These are phyloP conservation scores for Euphorbia pulcherrima DNA, from an alignment of 345 rosid species.

Conservation along the genomic window DNA sequence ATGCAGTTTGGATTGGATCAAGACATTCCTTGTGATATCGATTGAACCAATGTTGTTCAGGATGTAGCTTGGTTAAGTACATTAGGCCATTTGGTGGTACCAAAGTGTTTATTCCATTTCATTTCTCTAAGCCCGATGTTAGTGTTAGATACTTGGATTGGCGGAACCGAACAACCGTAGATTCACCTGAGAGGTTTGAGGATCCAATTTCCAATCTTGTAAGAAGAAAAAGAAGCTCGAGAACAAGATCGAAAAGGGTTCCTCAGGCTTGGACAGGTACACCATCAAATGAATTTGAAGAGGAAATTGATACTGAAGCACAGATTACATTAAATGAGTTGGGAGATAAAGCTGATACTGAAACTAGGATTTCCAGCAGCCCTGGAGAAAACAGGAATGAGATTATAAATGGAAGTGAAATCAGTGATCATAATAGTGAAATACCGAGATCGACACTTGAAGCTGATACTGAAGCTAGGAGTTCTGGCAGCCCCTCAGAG, in stretches of 20 bases:
- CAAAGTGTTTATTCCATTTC: slow-evolving; percentile 26
- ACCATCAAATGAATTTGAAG: too few relatives aligned
- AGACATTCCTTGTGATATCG: slow-evolving; percentile 32
- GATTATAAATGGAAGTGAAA: background rate
- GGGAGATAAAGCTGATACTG: slow-evolving; percentile 20
- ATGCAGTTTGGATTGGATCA: slow-evolving; percentile 43
- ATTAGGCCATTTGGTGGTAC: slow-evolving; percentile 11
- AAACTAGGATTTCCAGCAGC: background rate
- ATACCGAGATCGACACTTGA: background rate
- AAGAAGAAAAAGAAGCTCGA: slow-evolving; percentile 10
- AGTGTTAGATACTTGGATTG: slow-evolving; percentile 24
- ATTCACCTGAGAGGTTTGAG: background rate
- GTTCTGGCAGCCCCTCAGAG: background rate
- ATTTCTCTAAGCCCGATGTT: slow-evolving; percentile 13
- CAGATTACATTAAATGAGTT: slow-evolving; percentile 17
- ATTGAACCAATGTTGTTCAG: slow-evolving; percentile 1
- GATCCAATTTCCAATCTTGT: background rate
- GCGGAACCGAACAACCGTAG: slow-evolving; percentile 15
- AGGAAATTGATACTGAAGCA: slow-evolving; percentile 10
- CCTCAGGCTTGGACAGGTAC: background rate
- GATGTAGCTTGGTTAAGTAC: slow-evolving; percentile 25
- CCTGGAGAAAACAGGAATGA: background rate
- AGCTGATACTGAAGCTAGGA: background rate
- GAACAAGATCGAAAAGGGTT: background rate
- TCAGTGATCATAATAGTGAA: background rate